Conservation (phyloP, 2,329 filamentous ascomycete species). For the Cryphonectria naterciae region DNA sequence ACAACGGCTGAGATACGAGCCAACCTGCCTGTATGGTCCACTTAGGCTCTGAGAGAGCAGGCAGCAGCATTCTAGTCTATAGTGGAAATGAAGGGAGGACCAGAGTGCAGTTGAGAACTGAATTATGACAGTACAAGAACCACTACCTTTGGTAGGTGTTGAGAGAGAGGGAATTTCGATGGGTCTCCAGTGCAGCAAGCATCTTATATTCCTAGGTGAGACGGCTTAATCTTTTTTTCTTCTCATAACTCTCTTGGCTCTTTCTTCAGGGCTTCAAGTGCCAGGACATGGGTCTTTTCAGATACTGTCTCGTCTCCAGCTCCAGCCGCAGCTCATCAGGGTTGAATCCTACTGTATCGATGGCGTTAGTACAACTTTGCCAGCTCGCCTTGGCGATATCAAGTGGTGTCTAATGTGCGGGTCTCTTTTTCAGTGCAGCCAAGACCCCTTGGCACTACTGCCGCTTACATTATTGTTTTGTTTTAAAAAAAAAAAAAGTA, state of each 20-base stretch:
- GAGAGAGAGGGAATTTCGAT: background rate
- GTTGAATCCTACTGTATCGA: background rate
- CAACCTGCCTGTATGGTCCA: background rate
- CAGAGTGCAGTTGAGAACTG: background rate
- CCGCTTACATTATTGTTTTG: background rate
- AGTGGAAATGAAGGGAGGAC: background rate
- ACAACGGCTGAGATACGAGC: conserved; percentile 9
- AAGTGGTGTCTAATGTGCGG: background rate
- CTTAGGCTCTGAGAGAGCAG: background rate
- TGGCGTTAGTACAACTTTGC: background rate
- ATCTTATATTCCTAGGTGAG: background rate
- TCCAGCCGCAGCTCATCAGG: background rate
- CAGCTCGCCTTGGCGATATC: background rate
- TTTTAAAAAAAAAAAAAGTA: background rate
- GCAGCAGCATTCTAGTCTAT: background rate
- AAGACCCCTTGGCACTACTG: background rate
- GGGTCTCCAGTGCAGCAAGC: background rate
- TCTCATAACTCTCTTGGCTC: background rate
- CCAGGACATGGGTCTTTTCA: background rate
- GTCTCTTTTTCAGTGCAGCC: background rate
- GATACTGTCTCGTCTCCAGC: background rate
- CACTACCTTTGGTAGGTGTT: too few species aligned
- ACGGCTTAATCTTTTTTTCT: background rate
- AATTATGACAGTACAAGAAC: background rate
- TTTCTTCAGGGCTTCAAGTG: background rate